A percentile compares a stretch with the other conserved stretches of the same genome.
Conservation (phyloP, 2,329 filamentous ascomycete species). For the Calonectria hawksworthii region DNA sequence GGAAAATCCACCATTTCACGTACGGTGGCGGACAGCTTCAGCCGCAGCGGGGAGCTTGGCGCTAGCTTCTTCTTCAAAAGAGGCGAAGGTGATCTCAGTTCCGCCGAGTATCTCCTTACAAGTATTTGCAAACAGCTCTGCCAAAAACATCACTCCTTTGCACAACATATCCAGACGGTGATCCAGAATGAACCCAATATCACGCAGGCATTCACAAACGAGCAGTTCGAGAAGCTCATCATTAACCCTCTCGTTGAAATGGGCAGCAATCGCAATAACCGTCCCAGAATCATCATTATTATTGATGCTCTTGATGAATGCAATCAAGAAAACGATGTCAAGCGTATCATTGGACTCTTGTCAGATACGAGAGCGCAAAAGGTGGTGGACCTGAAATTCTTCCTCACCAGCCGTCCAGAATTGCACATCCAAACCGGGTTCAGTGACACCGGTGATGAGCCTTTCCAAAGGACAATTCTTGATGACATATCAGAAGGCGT, state of each 20-base stretch:
- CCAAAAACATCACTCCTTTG: conserved; percentile 43
- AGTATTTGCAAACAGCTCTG: conserved; percentile 55
- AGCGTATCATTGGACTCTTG: conserved; percentile 47
- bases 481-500: conserved; percentile 49
- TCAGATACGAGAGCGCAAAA: conserved; percentile 19
- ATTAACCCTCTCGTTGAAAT: conserved; percentile 46
- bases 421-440: conserved; percentile 54
- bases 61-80: conserved; percentile 44
- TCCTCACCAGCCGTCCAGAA: conserved; percentile 48
- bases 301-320: conserved; percentile 50
- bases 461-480: conserved; percentile 46
- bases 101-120: conserved; percentile 53
- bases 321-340: conserved; percentile 45
- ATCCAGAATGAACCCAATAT: conserved; percentile 46
- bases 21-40: conserved; percentile 41
- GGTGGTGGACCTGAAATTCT: neutral
- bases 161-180: conserved; percentile 39
- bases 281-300: conserved; percentile 43
- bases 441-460: conserved; percentile 30
- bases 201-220: conserved; percentile 39
- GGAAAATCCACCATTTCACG: conserved; percentile 57
- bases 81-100: conserved; percentile 54
- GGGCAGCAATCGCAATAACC: neutral
- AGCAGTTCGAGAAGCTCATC: conserved; percentile 57
- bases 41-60: conserved; percentile 33